phyloP scores from a whole-genome alignment of 108 stramenopile species.

The Skeletonema tropicum region DNA sequence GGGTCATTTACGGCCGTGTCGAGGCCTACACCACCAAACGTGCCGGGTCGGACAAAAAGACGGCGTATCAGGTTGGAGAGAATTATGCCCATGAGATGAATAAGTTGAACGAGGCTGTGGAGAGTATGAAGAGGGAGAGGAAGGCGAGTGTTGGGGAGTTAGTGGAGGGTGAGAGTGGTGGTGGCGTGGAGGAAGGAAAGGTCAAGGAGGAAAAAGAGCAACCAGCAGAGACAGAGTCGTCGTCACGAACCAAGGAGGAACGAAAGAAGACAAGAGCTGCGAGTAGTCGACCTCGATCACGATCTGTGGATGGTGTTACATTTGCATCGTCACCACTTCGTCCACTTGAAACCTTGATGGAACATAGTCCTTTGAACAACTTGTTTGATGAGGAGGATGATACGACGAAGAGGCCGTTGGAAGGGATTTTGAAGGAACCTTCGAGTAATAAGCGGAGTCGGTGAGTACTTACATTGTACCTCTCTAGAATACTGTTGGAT shows the following conservation, averaged over 20 bases:
- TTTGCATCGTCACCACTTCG: constrained; percentile 9
- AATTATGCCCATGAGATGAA: constrained; percentile 74
- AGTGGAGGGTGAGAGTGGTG: neutral
- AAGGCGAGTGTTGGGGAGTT: neutral
- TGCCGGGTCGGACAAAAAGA: constrained; percentile 84
- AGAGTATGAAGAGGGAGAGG: constrained; percentile 32
- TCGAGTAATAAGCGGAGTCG: constrained; percentile 42
- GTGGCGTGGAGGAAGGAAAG: neutral
- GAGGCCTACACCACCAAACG: constrained; percentile 90
- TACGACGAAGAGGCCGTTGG: constrained; percentile 17
- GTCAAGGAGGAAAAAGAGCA: neutral
- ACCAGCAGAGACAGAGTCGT: neutral
- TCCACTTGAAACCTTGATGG: neutral
- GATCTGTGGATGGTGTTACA: constrained; percentile 41
- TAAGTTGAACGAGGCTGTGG: constrained; percentile 45
- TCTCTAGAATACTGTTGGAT: too few relatives aligned
- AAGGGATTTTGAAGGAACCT: constrained; percentile 37
- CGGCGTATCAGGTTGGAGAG: constrained; percentile 75
- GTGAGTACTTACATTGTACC: neutral
- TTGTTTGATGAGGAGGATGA: constrained; percentile 1
- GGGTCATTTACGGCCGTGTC: constrained; percentile 82
- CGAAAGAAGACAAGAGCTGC: neutral
- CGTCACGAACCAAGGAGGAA: neutral
- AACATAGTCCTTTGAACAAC: constrained; percentile 5
- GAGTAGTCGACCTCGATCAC: constrained; percentile 19